Evolutionary conservation across 495 filamentous ascomycete species (phyloP).

Genomic region (Oidiodendron maius): DNA sequence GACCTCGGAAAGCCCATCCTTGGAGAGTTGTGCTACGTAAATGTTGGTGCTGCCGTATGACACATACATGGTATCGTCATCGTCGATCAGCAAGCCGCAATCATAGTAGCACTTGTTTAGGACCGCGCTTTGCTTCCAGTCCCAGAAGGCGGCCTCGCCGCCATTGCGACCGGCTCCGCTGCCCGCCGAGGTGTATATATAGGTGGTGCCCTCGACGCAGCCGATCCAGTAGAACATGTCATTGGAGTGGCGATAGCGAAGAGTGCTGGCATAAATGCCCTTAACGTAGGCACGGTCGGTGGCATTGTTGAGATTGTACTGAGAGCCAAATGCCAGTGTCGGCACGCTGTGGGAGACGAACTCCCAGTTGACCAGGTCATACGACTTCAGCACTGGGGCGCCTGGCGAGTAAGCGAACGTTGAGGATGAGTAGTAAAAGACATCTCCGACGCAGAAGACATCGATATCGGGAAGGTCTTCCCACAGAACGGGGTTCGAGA

Average conservation of each 20-base stretch:
- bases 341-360: slow-evolving; percentile 49
- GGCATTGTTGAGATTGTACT: slow-evolving; percentile 40
- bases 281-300: slow-evolving; percentile 41
- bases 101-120: slow-evolving; percentile 52
- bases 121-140: slow-evolving; percentile 29
- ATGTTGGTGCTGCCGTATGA: slow-evolving; percentile 46
- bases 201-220: slow-evolving; percentile 42
- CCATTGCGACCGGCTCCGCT: too few relatives aligned
- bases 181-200: slow-evolving; percentile 51
- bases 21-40: slow-evolving; percentile 42
- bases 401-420: slow-evolving; percentile 54
- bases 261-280: slow-evolving; percentile 50
- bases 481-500: slow-evolving; percentile 24
- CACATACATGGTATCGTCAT: slow-evolving; percentile 50
- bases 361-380: slow-evolving; percentile 53
- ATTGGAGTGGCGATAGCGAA: slow-evolving; percentile 41
- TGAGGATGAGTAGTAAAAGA: slow-evolving; percentile 48
- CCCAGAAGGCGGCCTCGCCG: too few relatives aligned
- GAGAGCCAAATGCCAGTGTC: slow-evolving; percentile 36
- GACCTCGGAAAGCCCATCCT: slow-evolving; percentile 38
- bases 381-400: slow-evolving; percentile 50
- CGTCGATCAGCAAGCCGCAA: slow-evolving; percentile 48
- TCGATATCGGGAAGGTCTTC: slow-evolving; percentile 28
- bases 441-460: slow-evolving; percentile 22
- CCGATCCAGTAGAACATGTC: slow-evolving; percentile 51